These are phyloP conservation scores for Lepidium sativum DNA, from an alignment of 345 rosid genomes.

Conservation along the genomic window DNA sequence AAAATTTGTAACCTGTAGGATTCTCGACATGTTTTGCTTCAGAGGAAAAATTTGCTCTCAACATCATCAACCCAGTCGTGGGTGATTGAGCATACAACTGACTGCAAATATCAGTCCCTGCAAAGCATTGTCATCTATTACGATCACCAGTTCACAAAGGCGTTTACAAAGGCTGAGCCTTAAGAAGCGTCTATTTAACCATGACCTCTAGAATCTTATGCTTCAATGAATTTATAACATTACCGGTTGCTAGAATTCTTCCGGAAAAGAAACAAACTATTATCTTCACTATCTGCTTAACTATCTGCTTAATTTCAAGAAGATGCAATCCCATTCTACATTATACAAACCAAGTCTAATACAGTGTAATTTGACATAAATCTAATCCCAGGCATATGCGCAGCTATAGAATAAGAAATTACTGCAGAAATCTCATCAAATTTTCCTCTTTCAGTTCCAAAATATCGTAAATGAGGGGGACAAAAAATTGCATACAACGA, in stretches of 20 bases:
- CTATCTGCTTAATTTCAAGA: neutral
- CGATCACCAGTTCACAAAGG: neutral
- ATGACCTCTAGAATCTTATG: neutral
- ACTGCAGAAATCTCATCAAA: neutral
- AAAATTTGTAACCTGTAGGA: conserved; percentile 40
- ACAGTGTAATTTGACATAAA: neutral
- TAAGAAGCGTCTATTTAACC: neutral
- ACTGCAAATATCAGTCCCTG: conserved; percentile 18
- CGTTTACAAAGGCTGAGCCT: neutral
- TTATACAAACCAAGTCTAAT: neutral
- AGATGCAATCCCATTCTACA: neutral
- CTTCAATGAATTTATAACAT: neutral
- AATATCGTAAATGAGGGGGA: neutral
- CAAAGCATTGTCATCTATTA: neutral
- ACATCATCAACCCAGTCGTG: conserved; percentile 2
- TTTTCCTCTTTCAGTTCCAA: neutral
- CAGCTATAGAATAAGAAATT: neutral
- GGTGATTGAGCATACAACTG: neutral
- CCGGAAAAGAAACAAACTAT: neutral
- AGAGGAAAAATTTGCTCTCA: conserved; percentile 33
- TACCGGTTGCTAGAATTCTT: neutral
- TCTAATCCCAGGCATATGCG: neutral
- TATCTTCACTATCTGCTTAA: neutral
- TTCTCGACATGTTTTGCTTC: conserved; percentile 28
- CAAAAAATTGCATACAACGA: too few relatives aligned